phyloP scores from a whole-genome alignment of 495 filamentous ascomycete genomes.

The Hapsidospora chrysogenum region DNA sequence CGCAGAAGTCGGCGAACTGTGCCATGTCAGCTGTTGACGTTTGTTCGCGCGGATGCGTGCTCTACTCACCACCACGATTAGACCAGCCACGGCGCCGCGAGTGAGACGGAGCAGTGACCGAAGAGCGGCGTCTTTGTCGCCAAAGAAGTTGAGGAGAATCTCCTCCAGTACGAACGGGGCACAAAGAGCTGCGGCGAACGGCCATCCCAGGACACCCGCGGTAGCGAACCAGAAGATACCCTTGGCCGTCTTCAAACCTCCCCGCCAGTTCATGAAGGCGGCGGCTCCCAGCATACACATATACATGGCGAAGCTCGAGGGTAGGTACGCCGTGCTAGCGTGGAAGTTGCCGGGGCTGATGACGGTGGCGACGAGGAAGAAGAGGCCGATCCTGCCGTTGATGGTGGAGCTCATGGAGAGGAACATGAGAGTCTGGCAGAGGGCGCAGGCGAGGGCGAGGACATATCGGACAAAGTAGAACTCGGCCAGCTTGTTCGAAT shows the following conservation, averaged over 20 bases:
- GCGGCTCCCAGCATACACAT: conserved; percentile 72
- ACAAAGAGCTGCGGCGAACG: conserved; percentile 71
- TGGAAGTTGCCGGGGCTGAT: conserved; percentile 88
- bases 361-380: conserved; percentile 61
- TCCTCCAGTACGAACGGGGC: conserved; percentile 77
- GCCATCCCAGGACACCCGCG: conserved; percentile 88
- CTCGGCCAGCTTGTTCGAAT: conserved; percentile 42
- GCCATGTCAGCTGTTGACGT: conserved; percentile 6
- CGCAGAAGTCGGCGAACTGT: conserved; percentile 33
- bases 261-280: conserved; percentile 73
- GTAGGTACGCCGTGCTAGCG: conserved; percentile 70
- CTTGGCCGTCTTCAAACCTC: conserved; percentile 55
- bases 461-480: conserved; percentile 74
- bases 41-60: conserved; percentile 1
- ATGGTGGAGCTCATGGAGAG: conserved; percentile 53
- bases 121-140: conserved; percentile 35
- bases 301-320: conserved; percentile 96
- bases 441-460: conserved; percentile 59
- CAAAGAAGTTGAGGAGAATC: conserved; percentile 39
- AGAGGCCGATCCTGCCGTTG: conserved; percentile 62
- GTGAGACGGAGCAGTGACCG: conserved; percentile 38
- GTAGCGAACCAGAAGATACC: conserved; percentile 86
- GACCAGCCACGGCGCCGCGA: conserved; percentile 48
- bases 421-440: conserved; percentile 69
- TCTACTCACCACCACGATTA: conserved; percentile 51